phyloP scores from a whole-genome alignment of 345 rosid species.

The Hibiscus tridactylites region DNA sequence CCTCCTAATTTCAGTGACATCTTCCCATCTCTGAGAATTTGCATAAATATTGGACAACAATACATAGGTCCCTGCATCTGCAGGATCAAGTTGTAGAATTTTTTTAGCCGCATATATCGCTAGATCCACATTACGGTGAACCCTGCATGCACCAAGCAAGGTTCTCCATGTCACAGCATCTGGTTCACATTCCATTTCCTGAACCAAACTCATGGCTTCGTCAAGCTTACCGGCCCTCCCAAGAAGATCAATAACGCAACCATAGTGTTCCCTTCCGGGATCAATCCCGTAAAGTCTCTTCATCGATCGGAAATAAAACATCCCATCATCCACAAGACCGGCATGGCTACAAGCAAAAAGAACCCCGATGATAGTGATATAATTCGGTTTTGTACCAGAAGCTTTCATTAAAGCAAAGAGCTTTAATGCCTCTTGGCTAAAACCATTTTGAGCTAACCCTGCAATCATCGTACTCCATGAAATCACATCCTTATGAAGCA shows the following conservation, averaged over 20 bases:
- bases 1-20: slow-evolving; percentile 36
- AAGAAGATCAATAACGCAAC: slow-evolving; percentile 51
- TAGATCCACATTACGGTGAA: slow-evolving; percentile 39
- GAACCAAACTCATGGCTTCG: slow-evolving; percentile 38
- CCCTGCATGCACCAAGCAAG: slow-evolving; percentile 53
- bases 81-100: slow-evolving; percentile 38
- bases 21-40: slow-evolving; percentile 44
- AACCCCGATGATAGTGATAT: slow-evolving; percentile 44
- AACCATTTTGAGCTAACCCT: slow-evolving; percentile 59
- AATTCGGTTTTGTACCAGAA: slow-evolving; percentile 39
- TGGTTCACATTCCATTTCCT: slow-evolving; percentile 42
- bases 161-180: slow-evolving; percentile 59
- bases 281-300: slow-evolving; percentile 41
- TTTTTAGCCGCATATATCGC: slow-evolving; percentile 47
- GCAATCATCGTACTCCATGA: slow-evolving; percentile 68
- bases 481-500: slow-evolving; percentile 42
- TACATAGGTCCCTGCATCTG: slow-evolving; percentile 50
- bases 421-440: slow-evolving; percentile 45
- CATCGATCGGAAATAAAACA: slow-evolving; percentile 44
- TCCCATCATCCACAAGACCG: slow-evolving; percentile 47
- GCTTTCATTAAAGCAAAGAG: slow-evolving; percentile 41
- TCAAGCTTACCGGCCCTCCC: slow-evolving; percentile 51
- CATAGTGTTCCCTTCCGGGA: slow-evolving; percentile 52
- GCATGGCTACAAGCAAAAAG: slow-evolving; percentile 69
- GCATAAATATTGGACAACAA: slow-evolving; percentile 54